phyloP scores from a whole-genome alignment of 2,329 filamentous ascomycete genomes.

The Thielaviopsis euricoi region DNA sequence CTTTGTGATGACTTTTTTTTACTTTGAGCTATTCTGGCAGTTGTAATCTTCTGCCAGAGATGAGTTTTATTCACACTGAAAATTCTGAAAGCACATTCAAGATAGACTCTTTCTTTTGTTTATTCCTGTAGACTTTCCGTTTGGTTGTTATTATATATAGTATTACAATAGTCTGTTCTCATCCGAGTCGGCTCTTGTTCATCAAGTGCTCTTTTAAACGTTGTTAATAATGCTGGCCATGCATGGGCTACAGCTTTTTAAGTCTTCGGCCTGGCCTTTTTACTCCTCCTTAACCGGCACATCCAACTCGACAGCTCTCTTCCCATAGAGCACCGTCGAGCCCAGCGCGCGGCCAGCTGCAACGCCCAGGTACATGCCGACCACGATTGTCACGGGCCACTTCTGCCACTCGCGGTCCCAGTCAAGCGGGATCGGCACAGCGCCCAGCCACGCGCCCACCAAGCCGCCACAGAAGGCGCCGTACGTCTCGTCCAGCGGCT shows the following conservation, averaged over 20 bases:
- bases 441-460: slow-evolving; percentile 80
- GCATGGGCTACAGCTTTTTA: too few relatives aligned
- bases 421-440: slow-evolving; percentile 86
- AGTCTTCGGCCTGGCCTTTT: neutral
- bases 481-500: slow-evolving; percentile 69
- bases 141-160: too few relatives aligned
- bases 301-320: slow-evolving; percentile 20
- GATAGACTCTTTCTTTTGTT: neutral
- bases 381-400: slow-evolving; percentile 86
- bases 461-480: slow-evolving; percentile 64
- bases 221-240: too few relatives aligned
- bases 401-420: slow-evolving; percentile 99
- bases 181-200: too few relatives aligned
- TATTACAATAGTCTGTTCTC: too few relatives aligned
- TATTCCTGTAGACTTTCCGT: neutral
- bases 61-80: slow-evolving; percentile 12
- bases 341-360: slow-evolving; percentile 50
- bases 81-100: slow-evolving; percentile 12
- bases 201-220: too few relatives aligned
- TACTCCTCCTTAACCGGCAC: slow-evolving; percentile 18
- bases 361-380: slow-evolving; percentile 67
- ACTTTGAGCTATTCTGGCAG: neutral
- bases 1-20: slow-evolving; percentile 11
- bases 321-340: slow-evolving; percentile 31
- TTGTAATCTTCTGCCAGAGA: neutral